These are phyloP conservation scores for Tephrocybe sp. DNA, from an alignment of 768 basidiomycete genomes.

Conservation along the genomic window DNA sequence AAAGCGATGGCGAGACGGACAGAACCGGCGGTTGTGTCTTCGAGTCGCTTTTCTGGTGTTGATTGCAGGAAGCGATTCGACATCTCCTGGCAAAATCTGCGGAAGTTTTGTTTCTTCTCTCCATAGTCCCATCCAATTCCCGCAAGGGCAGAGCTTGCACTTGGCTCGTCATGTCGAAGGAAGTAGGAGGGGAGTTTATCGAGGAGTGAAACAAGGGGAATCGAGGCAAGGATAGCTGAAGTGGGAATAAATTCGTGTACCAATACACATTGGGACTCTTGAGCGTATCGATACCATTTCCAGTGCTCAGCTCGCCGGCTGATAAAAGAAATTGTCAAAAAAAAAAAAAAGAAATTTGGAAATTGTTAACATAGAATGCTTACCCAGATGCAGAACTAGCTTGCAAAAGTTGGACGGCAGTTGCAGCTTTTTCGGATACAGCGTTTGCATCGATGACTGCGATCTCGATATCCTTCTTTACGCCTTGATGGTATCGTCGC, in stretches of 20 bases:
- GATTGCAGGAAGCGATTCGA: slow-evolving; percentile 60
- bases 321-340: neutral
- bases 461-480: slow-evolving; percentile 78
- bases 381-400: slow-evolving; percentile 56
- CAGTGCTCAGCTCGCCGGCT: slow-evolving; percentile 47
- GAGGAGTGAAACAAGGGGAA: slow-evolving; percentile 65
- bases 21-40: slow-evolving; percentile 67
- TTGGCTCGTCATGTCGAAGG: slow-evolving; percentile 29
- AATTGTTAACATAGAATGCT: slow-evolving; percentile 20
- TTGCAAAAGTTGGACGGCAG: slow-evolving; percentile 63
- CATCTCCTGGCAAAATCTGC: slow-evolving; percentile 71
- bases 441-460: slow-evolving; percentile 74
- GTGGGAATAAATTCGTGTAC: slow-evolving; percentile 68
- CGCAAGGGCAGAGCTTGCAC: slow-evolving; percentile 31
- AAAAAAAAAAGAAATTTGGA: no score
- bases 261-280: slow-evolving; percentile 77
- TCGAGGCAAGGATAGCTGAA: slow-evolving; percentile 64
- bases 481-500: slow-evolving; percentile 65
- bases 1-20: slow-evolving; percentile 68
- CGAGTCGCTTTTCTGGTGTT: slow-evolving; percentile 54
- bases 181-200: slow-evolving; percentile 76
- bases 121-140: slow-evolving; percentile 55
- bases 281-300: slow-evolving; percentile 76
- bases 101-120: slow-evolving; percentile 59
- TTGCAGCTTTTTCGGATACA: slow-evolving; percentile 56